Conservation (phyloP, 116 monocot species). For the Trichopus zeylanicus region DNA sequence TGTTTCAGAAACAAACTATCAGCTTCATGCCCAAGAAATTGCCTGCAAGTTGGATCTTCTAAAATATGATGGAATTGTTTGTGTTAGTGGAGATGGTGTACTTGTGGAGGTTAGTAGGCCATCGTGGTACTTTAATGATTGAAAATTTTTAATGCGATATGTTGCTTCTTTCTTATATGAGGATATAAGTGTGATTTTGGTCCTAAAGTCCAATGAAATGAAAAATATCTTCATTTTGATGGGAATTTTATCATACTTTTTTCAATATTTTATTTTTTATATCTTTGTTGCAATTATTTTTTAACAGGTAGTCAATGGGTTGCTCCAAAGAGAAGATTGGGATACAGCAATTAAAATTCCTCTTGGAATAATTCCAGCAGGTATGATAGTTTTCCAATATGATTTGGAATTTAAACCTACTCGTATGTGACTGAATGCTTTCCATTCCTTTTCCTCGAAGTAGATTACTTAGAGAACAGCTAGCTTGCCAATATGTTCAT, state of each 20-base stretch:
- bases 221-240: no score
- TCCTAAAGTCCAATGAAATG: no score
- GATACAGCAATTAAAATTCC: slow-evolving; percentile 59
- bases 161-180: background rate
- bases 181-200: background rate
- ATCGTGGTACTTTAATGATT: background rate
- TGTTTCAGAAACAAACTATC: slow-evolving; percentile 59
- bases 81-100: slow-evolving; percentile 77
- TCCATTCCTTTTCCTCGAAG: no score
- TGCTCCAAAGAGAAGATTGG: slow-evolving; percentile 86
- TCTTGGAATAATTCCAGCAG: slow-evolving; percentile 90
- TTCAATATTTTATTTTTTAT: no score
- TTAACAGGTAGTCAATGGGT: slow-evolving; percentile 73
- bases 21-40: slow-evolving; percentile 56
- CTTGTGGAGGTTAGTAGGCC: slow-evolving; percentile 54
- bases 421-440: no score
- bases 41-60: slow-evolving; percentile 28
- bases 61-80: slow-evolving; percentile 58
- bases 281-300: background rate
- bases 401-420: background rate
- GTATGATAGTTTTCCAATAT: slow-evolving; percentile 10
- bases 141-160: background rate
- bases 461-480: no score
- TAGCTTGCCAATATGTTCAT: no score
- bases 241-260: no score